Percentiles rank a stretch among this genome's conserved stretches.
phyloP scores from a whole-genome alignment of 2,329 filamentous ascomycete species.

The Calonectria hawksworthii region DNA sequence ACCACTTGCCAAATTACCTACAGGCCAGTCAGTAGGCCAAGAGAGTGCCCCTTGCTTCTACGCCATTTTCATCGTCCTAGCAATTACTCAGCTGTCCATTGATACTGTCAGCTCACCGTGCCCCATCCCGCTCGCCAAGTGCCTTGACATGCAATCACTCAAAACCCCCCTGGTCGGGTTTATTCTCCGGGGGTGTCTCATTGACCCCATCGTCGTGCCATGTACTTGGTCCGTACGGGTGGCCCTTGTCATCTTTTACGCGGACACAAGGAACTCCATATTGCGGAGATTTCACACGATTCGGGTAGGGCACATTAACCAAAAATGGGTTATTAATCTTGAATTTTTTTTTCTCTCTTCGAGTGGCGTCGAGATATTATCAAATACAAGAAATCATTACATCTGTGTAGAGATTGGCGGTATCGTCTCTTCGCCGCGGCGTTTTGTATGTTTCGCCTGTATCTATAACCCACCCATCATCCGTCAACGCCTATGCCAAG shows the following conservation, averaged over 20 bases:
- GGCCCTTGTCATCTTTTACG: background rate
- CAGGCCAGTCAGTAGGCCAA: background rate
- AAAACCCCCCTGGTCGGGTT: background rate
- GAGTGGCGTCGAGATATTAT: conserved; percentile 9
- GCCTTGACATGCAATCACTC: background rate
- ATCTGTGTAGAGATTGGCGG: conserved; percentile 15
- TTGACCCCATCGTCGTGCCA: background rate
- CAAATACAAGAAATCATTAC: conserved; percentile 23
- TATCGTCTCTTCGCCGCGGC: background rate
- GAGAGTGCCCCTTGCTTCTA: background rate
- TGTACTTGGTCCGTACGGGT: background rate
- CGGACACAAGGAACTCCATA: background rate
- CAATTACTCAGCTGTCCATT: background rate
- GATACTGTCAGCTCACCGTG: background rate
- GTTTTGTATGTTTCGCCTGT: background rate
- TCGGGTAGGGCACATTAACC: background rate
- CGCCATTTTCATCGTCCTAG: background rate
- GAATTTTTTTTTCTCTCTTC: background rate
- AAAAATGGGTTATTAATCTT: background rate
- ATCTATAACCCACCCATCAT: conserved; percentile 20
- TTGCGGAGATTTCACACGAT: background rate
- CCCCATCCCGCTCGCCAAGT: background rate
- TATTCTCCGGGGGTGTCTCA: background rate
- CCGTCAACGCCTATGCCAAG: conserved; percentile 16
- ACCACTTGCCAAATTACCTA: background rate